A percentile compares a stretch with the other conserved stretches of the same genome.
Conservation (phyloP, 257 asterid species). For the Ocimum tenuiflorum region DNA sequence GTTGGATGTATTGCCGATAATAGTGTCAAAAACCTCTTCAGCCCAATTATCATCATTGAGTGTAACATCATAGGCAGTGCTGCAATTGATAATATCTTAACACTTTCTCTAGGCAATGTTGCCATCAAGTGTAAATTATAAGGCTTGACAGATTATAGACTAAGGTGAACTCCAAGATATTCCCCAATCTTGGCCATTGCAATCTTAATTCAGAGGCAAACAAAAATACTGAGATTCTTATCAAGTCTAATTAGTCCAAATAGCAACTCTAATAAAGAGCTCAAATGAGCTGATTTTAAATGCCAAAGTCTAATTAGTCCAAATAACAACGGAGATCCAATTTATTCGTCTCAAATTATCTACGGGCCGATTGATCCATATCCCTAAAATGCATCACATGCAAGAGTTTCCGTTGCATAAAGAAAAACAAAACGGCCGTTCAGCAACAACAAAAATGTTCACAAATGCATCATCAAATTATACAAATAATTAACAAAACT, state of each 20-base stretch:
- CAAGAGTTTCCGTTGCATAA: neutral
- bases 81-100: slow-evolving; percentile 20
- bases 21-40: slow-evolving; percentile 38
- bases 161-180: neutral
- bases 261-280: no score
- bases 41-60: slow-evolving; percentile 57
- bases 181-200: neutral
- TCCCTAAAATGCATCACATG: neutral
- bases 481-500: neutral
- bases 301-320: no score
- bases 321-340: no score
- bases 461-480: neutral
- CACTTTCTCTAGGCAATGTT: slow-evolving; percentile 3
- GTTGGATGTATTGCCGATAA: slow-evolving; percentile 50
- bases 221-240: neutral
- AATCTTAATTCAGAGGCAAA: neutral
- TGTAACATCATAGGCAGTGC: slow-evolving; percentile 55
- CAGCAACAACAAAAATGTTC: no score
- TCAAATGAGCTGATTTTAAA: no score
- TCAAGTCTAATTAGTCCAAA: no score
- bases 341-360: no score
- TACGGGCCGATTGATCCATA: no score
- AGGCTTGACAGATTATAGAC: neutral
- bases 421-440: neutral
- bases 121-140: neutral